Evolutionary conservation across 129 eudicot genomes (phyloP), one percentile per base, ranked within the genome.

Genomic region (Escallonia rubra): DNA sequence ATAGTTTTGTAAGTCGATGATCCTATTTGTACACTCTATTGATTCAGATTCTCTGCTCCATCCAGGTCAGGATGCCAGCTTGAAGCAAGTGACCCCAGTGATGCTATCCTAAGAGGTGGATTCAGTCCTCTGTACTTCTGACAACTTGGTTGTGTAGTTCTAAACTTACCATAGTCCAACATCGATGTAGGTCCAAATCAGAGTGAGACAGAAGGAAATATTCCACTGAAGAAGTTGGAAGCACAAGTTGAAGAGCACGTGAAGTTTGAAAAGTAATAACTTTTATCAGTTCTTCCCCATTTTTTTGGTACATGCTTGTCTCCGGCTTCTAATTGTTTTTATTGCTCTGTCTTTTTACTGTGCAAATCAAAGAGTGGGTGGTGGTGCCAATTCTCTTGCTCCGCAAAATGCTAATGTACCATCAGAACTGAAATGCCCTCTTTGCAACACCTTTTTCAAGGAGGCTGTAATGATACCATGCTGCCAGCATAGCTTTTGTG

Each of bases 391-490:
- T 58, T 67, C 62, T 57, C 64, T 69, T 58, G 87, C 76, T 64
- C 53, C 61, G 72, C 82, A 82, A 60, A 70, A 78, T 64, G 70
- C 72, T 38, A 85, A 67, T 69, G 70, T 86, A 69, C 95, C 96
- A 59, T 69, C 82, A n/a, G 98, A 92, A 82, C 72, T 92, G 73
- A 86, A 81, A 77, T 92, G 96, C 67, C 61, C 89, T 9, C 83
- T 88, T 39, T 92, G 98, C 81, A 69, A 77, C 72, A 66, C 75
- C 43, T 77, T 81, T 78, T 89, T 89, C 80, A 92, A 84, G 90
- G 89, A 92, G 15, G 98, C 98, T 65, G 90, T 92, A 67, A 83
- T 92, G 96, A 92, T 92, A 72, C 98, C 98, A n/a, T 92, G 98
- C 78, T 92, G 98, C 69, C 98, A 92, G 69, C 95, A 86, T 66